phyloP scores from a whole-genome alignment of 1,284 basidiomycete species.

The Austropuccinia psidii region DNA sequence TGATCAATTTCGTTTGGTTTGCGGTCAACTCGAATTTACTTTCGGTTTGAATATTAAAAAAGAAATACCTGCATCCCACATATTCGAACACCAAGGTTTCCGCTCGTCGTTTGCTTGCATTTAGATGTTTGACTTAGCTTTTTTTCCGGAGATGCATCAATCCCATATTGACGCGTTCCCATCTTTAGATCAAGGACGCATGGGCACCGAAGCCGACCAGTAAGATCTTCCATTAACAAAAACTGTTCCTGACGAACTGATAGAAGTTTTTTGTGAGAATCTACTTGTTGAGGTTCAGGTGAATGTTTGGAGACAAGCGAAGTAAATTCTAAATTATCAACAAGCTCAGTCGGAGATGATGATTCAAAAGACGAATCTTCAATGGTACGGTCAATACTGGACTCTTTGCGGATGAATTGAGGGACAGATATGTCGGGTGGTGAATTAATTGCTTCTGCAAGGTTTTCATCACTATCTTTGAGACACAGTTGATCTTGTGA shows the following conservation, averaged over 20 bases:
- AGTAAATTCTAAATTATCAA: background rate
- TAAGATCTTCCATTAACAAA: constrained; percentile 97
- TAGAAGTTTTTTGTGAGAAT: constrained; percentile 38
- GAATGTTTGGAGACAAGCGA: background rate
- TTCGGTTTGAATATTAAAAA: no score
- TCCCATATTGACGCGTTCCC: constrained; percentile 96
- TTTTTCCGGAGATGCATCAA: constrained; percentile 84
- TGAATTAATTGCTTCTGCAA: background rate
- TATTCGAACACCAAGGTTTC: constrained; percentile 79
- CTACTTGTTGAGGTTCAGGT: no score
- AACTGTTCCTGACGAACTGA: constrained; percentile 83
- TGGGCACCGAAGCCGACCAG: constrained; percentile 81
- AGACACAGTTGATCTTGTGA: background rate
- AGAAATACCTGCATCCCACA: constrained; percentile 94
- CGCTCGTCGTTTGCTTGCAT: constrained; percentile 89
- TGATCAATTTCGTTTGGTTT: background rate
- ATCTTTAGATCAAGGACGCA: constrained; percentile 99
- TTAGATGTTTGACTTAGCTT: constrained; percentile 98
- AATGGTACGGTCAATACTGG: no score
- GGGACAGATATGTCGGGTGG: background rate
- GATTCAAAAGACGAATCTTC: background rate
- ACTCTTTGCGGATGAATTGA: background rate
- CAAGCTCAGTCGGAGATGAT: background rate
- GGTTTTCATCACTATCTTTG: background rate
- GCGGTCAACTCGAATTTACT: no score